Percentiles rank a stretch among this genome's conserved stretches.
Evolutionary conservation across 2,329 filamentous ascomycete genomes (phyloP).

Genomic region (Neonectria hederae): DNA sequence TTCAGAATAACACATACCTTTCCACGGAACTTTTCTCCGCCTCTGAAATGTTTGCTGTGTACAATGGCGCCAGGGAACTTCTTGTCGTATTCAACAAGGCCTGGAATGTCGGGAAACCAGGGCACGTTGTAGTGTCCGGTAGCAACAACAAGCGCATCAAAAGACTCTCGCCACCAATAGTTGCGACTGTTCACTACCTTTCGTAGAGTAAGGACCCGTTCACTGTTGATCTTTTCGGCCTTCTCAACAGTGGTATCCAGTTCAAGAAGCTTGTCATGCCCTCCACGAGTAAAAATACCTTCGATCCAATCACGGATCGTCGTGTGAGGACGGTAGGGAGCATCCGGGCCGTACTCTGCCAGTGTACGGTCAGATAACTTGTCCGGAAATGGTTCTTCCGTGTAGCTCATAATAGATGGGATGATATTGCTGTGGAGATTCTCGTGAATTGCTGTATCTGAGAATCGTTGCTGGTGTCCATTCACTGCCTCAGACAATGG

Average conservation of each 20-base stretch:
- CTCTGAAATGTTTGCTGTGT: conserved; percentile 53
- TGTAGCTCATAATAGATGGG: conserved; percentile 19
- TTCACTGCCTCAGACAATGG: conserved; percentile 30
- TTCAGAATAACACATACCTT: conserved; percentile 20
- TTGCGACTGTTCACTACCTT: conserved; percentile 50
- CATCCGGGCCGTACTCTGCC: conserved; percentile 7
- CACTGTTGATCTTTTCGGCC: conserved; percentile 55
- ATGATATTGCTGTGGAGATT: conserved; percentile 25
- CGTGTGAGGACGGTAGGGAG: conserved; percentile 17
- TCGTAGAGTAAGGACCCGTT: conserved; percentile 61
- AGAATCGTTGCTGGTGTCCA: conserved; percentile 33
- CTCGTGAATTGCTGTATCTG: conserved; percentile 27
- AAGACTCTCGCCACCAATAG: conserved; percentile 52
- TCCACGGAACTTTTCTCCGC: conserved; percentile 36
- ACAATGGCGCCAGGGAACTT: conserved; percentile 49
- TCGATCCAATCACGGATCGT: conserved; percentile 20
- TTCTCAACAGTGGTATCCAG: conserved; percentile 67
- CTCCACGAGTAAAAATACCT: conserved; percentile 9
- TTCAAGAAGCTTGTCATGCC: conserved; percentile 38
- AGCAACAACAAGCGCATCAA: conserved; percentile 54
- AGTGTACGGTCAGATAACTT: conserved; percentile 14
- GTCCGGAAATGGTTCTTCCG: conserved; percentile 16
- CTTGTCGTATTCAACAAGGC: conserved; percentile 51
- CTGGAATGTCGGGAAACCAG: conserved; percentile 52
- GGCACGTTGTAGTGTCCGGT: conserved; percentile 54